phyloP scores from a whole-genome alignment of 805 yeast species.

The Kodamaea laetipori region DNA sequence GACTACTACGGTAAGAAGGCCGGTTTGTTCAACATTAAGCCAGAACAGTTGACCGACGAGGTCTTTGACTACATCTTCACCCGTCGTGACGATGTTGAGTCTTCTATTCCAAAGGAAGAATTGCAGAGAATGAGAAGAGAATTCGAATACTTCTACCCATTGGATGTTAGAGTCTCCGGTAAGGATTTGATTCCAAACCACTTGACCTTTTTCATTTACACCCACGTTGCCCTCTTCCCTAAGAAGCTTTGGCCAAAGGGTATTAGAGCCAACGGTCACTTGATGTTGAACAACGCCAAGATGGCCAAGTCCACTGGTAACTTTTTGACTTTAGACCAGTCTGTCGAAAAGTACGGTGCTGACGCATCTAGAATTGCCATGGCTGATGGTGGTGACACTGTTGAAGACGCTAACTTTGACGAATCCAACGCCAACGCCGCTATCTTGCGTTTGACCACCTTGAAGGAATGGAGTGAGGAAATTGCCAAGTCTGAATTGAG shows the following conservation, averaged over 20 bases:
- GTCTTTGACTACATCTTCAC: conserved; percentile 90
- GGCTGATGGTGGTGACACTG: conserved; percentile 97
- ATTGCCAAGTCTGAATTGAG: conserved; percentile 55
- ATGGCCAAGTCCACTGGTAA: conserved; percentile 99
- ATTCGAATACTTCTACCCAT: conserved; percentile 95
- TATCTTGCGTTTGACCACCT: conserved; percentile 84
- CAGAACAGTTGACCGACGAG: conserved; percentile 88
- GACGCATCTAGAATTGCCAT: conserved; percentile 96
- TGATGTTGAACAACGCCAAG: conserved; percentile 92
- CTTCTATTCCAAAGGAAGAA: conserved; percentile 65
- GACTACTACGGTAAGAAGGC: conserved; percentile 79
- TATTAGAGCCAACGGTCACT: conserved; percentile 92
- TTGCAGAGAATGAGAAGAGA: conserved; percentile 82
- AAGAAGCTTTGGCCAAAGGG: conserved; percentile 91
- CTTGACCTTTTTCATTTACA: conserved; percentile 91
- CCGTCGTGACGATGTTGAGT: conserved; percentile 58
- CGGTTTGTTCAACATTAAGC: conserved; percentile 73
- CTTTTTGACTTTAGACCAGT: conserved; percentile 85
- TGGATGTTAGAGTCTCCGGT: conserved; percentile 90
- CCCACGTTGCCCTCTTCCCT: conserved; percentile 92
- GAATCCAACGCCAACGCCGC: conserved; percentile 97
- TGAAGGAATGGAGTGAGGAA: conserved; percentile 96
- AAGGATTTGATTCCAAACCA: conserved; percentile 97
- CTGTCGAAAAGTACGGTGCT: conserved; percentile 89
- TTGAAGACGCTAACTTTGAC: conserved; percentile 97